phyloP scores from a whole-genome alignment of 1,284 basidiomycete genomes.

The Microbotryum silenes-acaulis region DNA sequence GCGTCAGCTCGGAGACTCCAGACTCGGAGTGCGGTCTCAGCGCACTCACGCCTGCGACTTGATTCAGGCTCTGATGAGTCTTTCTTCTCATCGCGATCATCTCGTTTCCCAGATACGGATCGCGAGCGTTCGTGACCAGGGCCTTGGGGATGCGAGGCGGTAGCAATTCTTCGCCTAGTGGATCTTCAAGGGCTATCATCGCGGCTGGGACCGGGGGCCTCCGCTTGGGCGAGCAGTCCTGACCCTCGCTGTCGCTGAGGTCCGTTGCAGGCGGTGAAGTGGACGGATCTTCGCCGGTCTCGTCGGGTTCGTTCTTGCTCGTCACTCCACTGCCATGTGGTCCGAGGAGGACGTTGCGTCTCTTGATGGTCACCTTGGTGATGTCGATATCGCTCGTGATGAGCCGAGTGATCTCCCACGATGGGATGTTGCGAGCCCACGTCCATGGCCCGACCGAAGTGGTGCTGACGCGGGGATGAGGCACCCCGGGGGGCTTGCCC shows the following conservation, averaged over 20 bases:
- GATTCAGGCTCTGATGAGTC: constrained; percentile 15
- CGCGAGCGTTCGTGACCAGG: constrained; percentile 1
- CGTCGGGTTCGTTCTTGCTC: not conserved
- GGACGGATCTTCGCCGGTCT: not conserved
- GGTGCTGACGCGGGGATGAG: not conserved
- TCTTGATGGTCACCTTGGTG: not conserved
- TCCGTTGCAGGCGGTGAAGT: not conserved
- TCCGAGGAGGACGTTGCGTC: not conserved
- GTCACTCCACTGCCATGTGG: not conserved
- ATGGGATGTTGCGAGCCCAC: not conserved
- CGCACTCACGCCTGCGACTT: constrained; percentile 18
- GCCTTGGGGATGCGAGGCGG: constrained; percentile 16
- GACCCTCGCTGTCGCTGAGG: not conserved
- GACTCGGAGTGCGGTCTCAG: not conserved
- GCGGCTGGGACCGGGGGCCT: not conserved
- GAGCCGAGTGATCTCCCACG: not conserved
- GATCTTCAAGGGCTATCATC: constrained; percentile 20
- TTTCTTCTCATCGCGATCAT: constrained; percentile 13
- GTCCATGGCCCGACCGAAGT: too few species aligned
- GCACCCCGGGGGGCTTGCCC: not conserved
- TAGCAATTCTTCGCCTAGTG: constrained; percentile 18
- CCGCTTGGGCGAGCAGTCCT: not conserved
- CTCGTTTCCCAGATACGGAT: constrained; percentile 1
- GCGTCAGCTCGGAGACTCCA: not conserved
- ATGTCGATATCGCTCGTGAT: constrained; percentile 5